phyloP scores from a whole-genome alignment of 2,329 filamentous ascomycete species.

The Penicillium sp. region DNA sequence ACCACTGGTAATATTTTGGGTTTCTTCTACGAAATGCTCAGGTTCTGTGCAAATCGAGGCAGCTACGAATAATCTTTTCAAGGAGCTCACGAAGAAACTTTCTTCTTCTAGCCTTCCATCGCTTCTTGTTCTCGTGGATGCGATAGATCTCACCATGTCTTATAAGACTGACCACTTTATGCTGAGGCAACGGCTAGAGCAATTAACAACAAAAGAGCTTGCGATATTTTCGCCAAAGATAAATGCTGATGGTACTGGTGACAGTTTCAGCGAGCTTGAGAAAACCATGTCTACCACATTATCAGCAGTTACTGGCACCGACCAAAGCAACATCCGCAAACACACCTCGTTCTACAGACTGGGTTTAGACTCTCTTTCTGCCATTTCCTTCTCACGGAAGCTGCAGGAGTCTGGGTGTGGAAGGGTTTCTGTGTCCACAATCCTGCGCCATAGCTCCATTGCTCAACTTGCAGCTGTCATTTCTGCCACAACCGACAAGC shows the following conservation, averaged over 20 bases:
- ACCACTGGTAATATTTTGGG: slow-evolving; percentile 68
- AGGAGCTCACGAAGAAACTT: slow-evolving; percentile 55
- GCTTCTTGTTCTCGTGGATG: slow-evolving; percentile 66
- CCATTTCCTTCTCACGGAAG: slow-evolving; percentile 64
- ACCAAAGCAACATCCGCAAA: slow-evolving; percentile 51
- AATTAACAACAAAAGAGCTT: slow-evolving; percentile 49
- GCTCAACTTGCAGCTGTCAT: slow-evolving; percentile 53
- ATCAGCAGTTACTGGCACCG: slow-evolving; percentile 49
- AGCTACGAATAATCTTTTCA: slow-evolving; percentile 51
- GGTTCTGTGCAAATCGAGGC: slow-evolving; percentile 2
- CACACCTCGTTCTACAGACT: slow-evolving; percentile 74
- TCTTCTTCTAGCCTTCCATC: slow-evolving; percentile 78
- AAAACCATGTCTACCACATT: slow-evolving; percentile 55
- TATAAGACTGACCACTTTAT: slow-evolving; percentile 68
- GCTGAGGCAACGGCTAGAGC: slow-evolving; percentile 51
- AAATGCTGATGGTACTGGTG: slow-evolving; percentile 29
- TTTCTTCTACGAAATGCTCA: slow-evolving; percentile 40
- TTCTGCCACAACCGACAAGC: slow-evolving; percentile 9
- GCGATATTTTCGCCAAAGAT: slow-evolving; percentile 34
- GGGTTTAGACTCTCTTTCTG: slow-evolving; percentile 79
- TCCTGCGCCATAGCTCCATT: slow-evolving; percentile 69
- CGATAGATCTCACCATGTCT: slow-evolving; percentile 68
- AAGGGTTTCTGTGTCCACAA: slow-evolving; percentile 62
- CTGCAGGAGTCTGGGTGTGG: slow-evolving; percentile 50
- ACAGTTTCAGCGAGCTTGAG: slow-evolving; percentile 58